Conservation (phyloP, 2,329 filamentous ascomycete genomes). For the Sporothrix pallida region DNA sequence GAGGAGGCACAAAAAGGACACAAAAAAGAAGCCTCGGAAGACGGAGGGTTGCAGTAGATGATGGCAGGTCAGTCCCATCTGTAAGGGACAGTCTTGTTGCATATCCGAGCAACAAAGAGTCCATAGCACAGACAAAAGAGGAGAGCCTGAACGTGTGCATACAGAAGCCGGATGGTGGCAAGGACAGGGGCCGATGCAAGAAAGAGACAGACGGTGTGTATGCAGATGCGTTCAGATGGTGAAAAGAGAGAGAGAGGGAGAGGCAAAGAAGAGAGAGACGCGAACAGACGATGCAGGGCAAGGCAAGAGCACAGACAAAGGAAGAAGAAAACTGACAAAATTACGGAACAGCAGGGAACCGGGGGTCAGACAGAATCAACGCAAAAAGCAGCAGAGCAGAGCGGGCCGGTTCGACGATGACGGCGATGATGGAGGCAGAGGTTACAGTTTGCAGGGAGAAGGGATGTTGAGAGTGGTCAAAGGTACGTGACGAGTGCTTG, state of each 20-base stretch:
- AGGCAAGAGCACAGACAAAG: background rate
- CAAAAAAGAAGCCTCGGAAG: background rate
- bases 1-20: too few species aligned
- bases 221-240: too few species aligned
- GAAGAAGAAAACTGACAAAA: background rate
- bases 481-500: background rate
- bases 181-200: slow-evolving; percentile 21
- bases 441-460: background rate
- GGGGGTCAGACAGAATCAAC: background rate
- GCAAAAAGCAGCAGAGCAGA: background rate
- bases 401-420: slow-evolving; percentile 25
- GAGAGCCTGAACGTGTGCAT: background rate
- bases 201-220: background rate
- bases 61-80: background rate
- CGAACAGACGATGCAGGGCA: background rate
- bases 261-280: background rate
- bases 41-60: background rate
- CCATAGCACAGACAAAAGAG: background rate
- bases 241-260: too few species aligned
- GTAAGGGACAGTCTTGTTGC: background rate
- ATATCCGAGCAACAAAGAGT: background rate
- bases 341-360: slow-evolving; percentile 1
- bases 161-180: slow-evolving; percentile 23
- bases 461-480: background rate
- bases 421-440: slow-evolving; percentile 4